A percentile compares a stretch with the other conserved stretches of the same genome.
These are phyloP conservation scores for Rhazya stricta DNA, from an alignment of 257 asterid species.

Conservation along the genomic window DNA sequence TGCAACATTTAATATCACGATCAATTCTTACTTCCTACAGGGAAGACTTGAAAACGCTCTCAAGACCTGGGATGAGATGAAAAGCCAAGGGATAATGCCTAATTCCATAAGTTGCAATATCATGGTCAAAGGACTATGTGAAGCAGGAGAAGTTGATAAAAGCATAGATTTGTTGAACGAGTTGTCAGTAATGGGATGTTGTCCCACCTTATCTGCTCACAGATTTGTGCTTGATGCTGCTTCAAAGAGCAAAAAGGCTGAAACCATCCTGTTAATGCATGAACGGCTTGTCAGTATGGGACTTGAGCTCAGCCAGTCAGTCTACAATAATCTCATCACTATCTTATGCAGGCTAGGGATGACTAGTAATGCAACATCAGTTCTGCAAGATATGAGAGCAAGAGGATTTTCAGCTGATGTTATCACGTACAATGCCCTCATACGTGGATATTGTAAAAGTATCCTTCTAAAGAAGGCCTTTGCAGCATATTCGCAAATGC, in stretches of 20 bases:
- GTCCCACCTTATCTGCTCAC: slow-evolving; percentile 54
- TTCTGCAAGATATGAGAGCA: slow-evolving; percentile 56
- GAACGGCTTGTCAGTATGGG: slow-evolving; percentile 60
- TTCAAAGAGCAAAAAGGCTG: slow-evolving; percentile 50
- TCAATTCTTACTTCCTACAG: slow-evolving; percentile 60
- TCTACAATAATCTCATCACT: slow-evolving; percentile 51
- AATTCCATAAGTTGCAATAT: slow-evolving; percentile 53
- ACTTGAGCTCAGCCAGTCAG: slow-evolving; percentile 43
- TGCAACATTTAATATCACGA: slow-evolving; percentile 65
- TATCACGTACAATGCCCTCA: slow-evolving; percentile 65
- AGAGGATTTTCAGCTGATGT: slow-evolving; percentile 66
- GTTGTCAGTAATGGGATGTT: slow-evolving; percentile 43
- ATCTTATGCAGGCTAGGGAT: slow-evolving; percentile 68
- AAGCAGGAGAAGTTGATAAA: slow-evolving; percentile 47
- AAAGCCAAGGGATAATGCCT: slow-evolving; percentile 52
- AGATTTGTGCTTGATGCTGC: slow-evolving; percentile 58
- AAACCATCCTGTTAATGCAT: slow-evolving; percentile 58
- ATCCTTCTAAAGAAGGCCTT: slow-evolving; percentile 52
- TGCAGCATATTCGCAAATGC: slow-evolving; percentile 55
- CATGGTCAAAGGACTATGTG: slow-evolving; percentile 72
- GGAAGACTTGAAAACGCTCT: slow-evolving; percentile 60
- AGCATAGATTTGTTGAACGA: slow-evolving; percentile 60
- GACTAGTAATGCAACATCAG: slow-evolving; percentile 68
- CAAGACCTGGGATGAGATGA: slow-evolving; percentile 59
- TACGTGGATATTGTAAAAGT: slow-evolving; percentile 74